Percentiles rank a stretch among this genome's conserved stretches.
These are phyloP conservation scores for Botrytis fragariae DNA, from an alignment of 2,329 filamentous ascomycete species.

Conservation along the genomic window DNA sequence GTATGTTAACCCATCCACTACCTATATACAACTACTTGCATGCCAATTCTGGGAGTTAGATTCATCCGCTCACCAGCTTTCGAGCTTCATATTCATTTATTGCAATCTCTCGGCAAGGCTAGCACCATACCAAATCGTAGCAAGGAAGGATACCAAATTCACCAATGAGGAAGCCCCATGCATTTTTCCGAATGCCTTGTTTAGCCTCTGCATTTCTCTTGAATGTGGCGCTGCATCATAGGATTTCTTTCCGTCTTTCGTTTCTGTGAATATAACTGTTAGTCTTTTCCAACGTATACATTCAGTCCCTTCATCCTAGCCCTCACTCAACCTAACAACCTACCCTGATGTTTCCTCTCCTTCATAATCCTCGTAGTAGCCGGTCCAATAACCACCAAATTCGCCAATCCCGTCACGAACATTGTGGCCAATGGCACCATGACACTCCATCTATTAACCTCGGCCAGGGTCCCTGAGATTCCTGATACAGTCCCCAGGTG, in stretches of 20 bases:
- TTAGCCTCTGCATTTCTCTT: conserved; percentile 76
- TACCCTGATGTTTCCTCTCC: conserved; percentile 76
- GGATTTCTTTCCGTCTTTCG: conserved; percentile 83
- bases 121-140: conserved; percentile 74
- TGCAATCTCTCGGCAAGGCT: conserved; percentile 49
- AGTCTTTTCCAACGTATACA: background rate
- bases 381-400: conserved; percentile 70
- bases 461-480: conserved; percentile 56
- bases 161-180: conserved; percentile 80
- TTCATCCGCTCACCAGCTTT: background rate
- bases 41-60: background rate
- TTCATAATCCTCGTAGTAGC: conserved; percentile 72
- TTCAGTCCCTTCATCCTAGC: background rate
- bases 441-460: conserved; percentile 60
- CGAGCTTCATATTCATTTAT: conserved; percentile 13
- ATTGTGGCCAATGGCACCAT: conserved; percentile 67
- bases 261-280: conserved; percentile 53
- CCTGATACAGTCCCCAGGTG: conserved; percentile 43
- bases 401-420: conserved; percentile 67
- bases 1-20: background rate
- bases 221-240: conserved; percentile 78
- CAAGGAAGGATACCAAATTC: conserved; percentile 69
- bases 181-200: conserved; percentile 72
- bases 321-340: conserved; percentile 32
- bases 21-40: background rate